A percentile compares a stretch with the other conserved stretches of the same genome.
phyloP scores from a whole-genome alignment of 2,329 filamentous ascomycete species.

The Botryotinia narcissicola region DNA sequence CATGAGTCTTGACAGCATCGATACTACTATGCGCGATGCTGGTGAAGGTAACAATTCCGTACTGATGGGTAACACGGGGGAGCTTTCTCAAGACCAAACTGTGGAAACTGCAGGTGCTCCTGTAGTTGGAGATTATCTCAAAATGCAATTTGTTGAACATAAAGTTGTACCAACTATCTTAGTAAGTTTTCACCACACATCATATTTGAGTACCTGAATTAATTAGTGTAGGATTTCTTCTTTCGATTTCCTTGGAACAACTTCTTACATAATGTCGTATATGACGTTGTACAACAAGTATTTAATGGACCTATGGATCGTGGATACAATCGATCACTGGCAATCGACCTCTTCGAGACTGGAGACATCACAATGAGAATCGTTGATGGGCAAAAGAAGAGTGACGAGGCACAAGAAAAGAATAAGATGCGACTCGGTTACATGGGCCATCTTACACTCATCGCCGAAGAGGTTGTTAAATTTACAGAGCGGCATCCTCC shows the following conservation, averaged over 20 bases:
- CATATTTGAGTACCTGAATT: slow-evolving; percentile 19
- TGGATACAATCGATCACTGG: slow-evolving; percentile 85
- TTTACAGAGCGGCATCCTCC: slow-evolving; percentile 93
- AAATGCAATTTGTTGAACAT: slow-evolving; percentile 95
- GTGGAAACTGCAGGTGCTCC: slow-evolving; percentile 44
- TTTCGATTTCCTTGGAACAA: slow-evolving; percentile 99
- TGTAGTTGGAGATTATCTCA: slow-evolving; percentile 90
- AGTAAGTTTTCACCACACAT: slow-evolving; percentile 53
- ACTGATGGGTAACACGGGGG: slow-evolving; percentile 34
- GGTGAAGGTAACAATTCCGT: slow-evolving; percentile 36
- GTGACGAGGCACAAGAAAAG: slow-evolving; percentile 79
- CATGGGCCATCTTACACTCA: slow-evolving; percentile 96
- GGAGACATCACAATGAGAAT: slow-evolving; percentile 89
- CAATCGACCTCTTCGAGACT: slow-evolving; percentile 88
- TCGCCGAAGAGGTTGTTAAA: slow-evolving; percentile 97
- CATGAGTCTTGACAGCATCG: slow-evolving; percentile 30
- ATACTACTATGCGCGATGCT: slow-evolving; percentile 39
- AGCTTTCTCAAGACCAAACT: slow-evolving; percentile 25
- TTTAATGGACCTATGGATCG: slow-evolving; percentile 98
- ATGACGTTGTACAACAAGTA: slow-evolving; percentile 97
- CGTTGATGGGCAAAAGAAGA: slow-evolving; percentile 82
- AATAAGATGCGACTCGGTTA: slow-evolving; percentile 92
- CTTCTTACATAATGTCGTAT: slow-evolving; percentile 97
- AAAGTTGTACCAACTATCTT: slow-evolving; percentile 93
- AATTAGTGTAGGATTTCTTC: slow-evolving; percentile 74